Evolutionary conservation across 495 filamentous ascomycete species (phyloP), one percentile per base, ranked within the genome.

Genomic region (Penicillium taxi): DNA sequence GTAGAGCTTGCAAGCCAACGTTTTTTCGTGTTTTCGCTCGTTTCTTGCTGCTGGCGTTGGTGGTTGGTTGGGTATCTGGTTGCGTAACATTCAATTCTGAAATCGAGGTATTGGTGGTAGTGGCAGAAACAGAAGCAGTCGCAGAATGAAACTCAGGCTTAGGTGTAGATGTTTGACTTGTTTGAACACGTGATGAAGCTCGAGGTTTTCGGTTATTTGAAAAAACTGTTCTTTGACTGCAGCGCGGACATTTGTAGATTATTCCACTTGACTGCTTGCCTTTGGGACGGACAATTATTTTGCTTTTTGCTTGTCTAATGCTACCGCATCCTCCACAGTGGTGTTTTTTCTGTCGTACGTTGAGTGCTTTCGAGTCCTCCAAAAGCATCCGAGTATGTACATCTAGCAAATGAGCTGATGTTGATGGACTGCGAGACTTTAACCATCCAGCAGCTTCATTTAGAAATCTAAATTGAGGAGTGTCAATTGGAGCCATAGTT

Each of bases 11-110:
- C n/a, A 81, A 53, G 2, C 74, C 67, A 9, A 70, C 67, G 39
- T 77, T 65, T 41, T 79, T 81, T 16, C 77, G 51, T 14, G 70
- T 58, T 40, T 78, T 78, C 16, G 72, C 74, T 52, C 76, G 56
- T 36, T 76, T 74, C 48, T 72, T 80, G 56, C 73, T 80, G 50
- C 49, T 75, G 14, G 65, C 56, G 48, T 74, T 78, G 0, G 67
- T 64, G 4, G 32, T 53, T 12, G 52, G 35, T 26, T 63, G 15
- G 17, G 19, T 30, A 31, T 44, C 33, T 5, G 32, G 23, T 19
- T 28, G 14, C 13, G 12, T 26, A 26, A 41, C 23, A 21, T 27
- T 24, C 13, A 38, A 34, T 29, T 25, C 35, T n/a, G n/a, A n/a
- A n/a, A n/a, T n/a, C n/a, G n/a, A n/a, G n/a, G n/a, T n/a, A n/a